Evolutionary conservation across 441 rosid genomes (phyloP).

Genomic region (Adansonia madagascariensis): DNA sequence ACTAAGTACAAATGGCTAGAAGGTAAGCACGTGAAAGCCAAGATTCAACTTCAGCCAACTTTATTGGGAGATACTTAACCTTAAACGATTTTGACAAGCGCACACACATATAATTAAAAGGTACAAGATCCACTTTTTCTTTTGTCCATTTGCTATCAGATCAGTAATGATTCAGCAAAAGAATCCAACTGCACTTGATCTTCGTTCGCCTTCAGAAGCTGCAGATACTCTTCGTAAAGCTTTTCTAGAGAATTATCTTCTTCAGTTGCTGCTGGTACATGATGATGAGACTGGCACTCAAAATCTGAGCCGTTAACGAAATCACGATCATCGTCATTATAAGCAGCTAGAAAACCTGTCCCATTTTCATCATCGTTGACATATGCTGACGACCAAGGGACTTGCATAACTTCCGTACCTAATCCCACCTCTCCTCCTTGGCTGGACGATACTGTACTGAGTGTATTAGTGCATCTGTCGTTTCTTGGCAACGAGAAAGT

Average conservation of each 20-base stretch:
- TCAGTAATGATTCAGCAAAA: constrained; percentile 32
- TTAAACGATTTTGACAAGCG: neutral
- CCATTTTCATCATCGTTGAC: constrained; percentile 16
- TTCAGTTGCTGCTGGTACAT: neutral
- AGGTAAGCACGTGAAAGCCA: neutral
- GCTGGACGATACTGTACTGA: constrained; percentile 25
- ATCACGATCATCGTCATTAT: constrained; percentile 29
- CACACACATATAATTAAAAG: neutral
- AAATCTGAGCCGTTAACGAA: constrained; percentile 31
- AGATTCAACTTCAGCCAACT: neutral
- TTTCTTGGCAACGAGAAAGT: constrained; percentile 38
- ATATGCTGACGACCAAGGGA: neutral
- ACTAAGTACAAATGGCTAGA: too few relatives aligned
- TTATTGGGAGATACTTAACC: too few relatives aligned
- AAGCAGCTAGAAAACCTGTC: constrained; percentile 28
- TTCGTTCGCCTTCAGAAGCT: constrained; percentile 43
- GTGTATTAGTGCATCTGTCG: constrained; percentile 33
- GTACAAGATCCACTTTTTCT: neutral
- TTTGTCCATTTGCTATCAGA: neutral
- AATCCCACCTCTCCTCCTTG: constrained; percentile 29
- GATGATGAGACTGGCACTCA: constrained; percentile 33
- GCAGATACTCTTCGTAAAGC: constrained; percentile 53
- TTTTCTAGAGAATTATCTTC: constrained; percentile 38
- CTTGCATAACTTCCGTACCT: neutral
- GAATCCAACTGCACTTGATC: constrained; percentile 41